phyloP scores from a whole-genome alignment of 108 stramenopile species.

The Conticribra guillardii region DNA sequence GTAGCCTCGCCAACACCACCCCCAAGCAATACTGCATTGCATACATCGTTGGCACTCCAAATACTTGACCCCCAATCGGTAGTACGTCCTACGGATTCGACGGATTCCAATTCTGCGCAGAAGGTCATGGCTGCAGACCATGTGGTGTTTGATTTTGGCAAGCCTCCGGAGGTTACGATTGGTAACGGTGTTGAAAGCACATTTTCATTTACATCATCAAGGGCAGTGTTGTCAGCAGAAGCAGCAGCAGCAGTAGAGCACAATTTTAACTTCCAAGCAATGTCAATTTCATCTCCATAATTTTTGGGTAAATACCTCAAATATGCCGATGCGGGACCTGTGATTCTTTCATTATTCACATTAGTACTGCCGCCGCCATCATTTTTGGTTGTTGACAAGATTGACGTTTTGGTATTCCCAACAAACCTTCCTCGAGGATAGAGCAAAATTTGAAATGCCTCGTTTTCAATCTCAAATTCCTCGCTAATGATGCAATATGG shows the following conservation, averaged over 20 bases:
- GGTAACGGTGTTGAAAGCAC: conserved; percentile 18
- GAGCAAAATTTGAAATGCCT: conserved; percentile 51
- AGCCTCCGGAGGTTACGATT: conserved; percentile 50
- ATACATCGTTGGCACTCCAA: conserved; percentile 44
- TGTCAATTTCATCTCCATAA: conserved; percentile 58
- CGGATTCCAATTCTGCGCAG: conserved; percentile 35
- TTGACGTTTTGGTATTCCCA: too few relatives aligned
- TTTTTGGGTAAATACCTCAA: conserved; percentile 50
- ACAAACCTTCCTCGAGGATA: conserved; percentile 58
- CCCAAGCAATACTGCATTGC: conserved; percentile 17
- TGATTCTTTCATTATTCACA: neutral
- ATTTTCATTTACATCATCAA: neutral
- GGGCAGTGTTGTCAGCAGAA: neutral
- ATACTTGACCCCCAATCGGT: conserved; percentile 57
- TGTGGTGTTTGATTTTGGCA: conserved; percentile 51
- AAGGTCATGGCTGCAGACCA: conserved; percentile 65
- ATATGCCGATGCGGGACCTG: conserved; percentile 53
- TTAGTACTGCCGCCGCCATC: too few relatives aligned
- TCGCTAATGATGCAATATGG: conserved; percentile 54
- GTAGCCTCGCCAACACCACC: too few relatives aligned
- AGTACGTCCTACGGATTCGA: conserved; percentile 51
- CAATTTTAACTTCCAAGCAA: conserved; percentile 54
- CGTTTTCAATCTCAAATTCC: conserved; percentile 34
- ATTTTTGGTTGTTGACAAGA: too few relatives aligned
- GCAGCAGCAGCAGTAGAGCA: neutral